Conservation (phyloP, 2,329 filamentous ascomycete genomes). For the Pestalotiopsis fici region DNA sequence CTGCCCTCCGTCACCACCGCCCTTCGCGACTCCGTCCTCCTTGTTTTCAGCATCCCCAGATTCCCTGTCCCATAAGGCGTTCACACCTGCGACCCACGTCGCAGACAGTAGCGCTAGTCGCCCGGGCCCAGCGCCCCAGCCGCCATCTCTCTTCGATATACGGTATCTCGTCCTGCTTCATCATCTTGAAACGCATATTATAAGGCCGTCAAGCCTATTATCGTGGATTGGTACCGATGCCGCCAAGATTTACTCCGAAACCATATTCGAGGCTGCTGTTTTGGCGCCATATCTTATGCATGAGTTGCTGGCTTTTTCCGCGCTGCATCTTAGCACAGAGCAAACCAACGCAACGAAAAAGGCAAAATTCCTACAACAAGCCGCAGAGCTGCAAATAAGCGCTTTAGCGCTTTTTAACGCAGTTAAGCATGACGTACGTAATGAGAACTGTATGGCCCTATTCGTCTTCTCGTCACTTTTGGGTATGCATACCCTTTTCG, state of each 20-base stretch:
- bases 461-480: slow-evolving; percentile 2
- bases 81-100: not conserved
- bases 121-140: not conserved
- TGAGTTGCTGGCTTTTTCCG: not conserved
- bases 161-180: not conserved
- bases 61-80: not conserved
- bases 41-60: not conserved
- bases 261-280: not conserved
- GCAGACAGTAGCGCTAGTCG: not conserved
- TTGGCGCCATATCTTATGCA: slow-evolving; percentile 1
- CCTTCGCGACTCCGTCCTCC: not conserved
- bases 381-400: not conserved
- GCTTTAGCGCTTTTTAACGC: not conserved
- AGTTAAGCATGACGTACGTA: not conserved
- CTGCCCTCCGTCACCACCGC: not conserved
- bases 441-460: not conserved
- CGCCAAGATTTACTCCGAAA: not conserved
- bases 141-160: not conserved
- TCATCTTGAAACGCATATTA: not conserved
- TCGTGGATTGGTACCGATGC: not conserved
- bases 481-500: slow-evolving; percentile 1
- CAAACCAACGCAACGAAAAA: not conserved
- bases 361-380: not conserved
- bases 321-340: not conserved
- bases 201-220: not conserved